Base-by-base conservation (phyloP, 1,284 basidiomycete genomes). In the Gomphus sp. region DNA sequence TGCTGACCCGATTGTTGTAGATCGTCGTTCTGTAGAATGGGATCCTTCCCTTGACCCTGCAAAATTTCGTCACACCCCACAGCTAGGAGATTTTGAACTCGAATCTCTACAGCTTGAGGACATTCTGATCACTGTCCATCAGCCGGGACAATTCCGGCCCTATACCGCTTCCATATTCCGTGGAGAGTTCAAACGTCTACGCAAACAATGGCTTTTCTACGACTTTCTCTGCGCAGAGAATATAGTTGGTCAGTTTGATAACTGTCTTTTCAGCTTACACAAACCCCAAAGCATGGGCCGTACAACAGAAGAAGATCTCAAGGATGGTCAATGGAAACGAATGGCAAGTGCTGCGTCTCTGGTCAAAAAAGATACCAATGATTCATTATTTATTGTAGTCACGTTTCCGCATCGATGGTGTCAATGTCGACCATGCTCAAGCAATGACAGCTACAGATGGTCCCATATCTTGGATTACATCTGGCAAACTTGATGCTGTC, bases 201-300 rank as follows among this genome's bases (percentile, higher is more conserved):
- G 96, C 60, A 97, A 96, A 69, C 88, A 91, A 66, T 99, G 94
- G 94, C 68, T 98, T 39, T 98, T 98, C 72, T 96, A 95, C 69
- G 95, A 98, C 70, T 85, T 94, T 66, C 73, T 95, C 59, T 85
- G 83, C 50, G 96, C 96, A 0, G 94, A 98, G 65, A 91, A 89
- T 60, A 91, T 98, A 59, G 96, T 97, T 4, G 96, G 96, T 0
- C 97, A 99, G 69, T 91, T 96, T 64, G 96, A 99, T 70, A 98
- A 98, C 66, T 99, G 97, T 67, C 70, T 99, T 14, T 98, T 98
- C 76, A 98, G 94, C 67, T 71, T 99, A 63, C 96, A 99, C 71
- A 92, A 89, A 69, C 96, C 96, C 8, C 96, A 99, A 73, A 96
- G 91, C 69, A 93, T 99, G 54, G 92, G 94, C 4, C 79, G 91